phyloP scores from a whole-genome alignment of 1,139 yeast species.

The Debaryomycetaceae sp. region DNA sequence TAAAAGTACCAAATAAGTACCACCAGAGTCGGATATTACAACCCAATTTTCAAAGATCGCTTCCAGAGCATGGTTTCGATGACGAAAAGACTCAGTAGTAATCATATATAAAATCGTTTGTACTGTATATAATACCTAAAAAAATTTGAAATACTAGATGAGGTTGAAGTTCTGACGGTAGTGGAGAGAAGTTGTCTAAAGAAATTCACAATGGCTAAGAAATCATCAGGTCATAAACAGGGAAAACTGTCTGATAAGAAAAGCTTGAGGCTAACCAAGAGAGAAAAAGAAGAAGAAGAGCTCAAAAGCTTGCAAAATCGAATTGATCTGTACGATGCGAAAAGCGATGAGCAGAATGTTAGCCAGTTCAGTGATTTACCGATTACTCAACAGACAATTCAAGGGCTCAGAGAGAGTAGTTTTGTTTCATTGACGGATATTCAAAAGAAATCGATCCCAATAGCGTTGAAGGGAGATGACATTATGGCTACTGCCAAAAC shows the following conservation, averaged over 20 bases:
- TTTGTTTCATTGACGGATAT: conserved; percentile 81
- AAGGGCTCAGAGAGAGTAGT: conserved; percentile 71
- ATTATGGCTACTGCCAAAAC: conserved; percentile 91
- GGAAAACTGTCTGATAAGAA: conserved; percentile 19
- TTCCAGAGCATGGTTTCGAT: too few species aligned
- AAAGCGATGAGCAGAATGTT: conserved; percentile 23
- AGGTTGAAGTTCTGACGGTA: neutral
- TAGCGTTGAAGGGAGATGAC: conserved; percentile 78
- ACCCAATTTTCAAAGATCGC: too few species aligned
- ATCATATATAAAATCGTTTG: too few species aligned
- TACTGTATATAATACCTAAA: neutral
- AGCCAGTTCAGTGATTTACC: conserved; percentile 70
- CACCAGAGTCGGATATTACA: too few species aligned
- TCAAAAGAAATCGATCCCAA: conserved; percentile 75
- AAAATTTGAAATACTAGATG: neutral
- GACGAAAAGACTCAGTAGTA: too few species aligned
- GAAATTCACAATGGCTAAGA: conserved; percentile 20
- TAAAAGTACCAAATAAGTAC: too few species aligned
- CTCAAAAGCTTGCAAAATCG: conserved; percentile 43
- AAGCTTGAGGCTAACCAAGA: conserved; percentile 9
- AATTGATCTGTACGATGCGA: conserved; percentile 51
- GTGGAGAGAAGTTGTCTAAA: neutral
- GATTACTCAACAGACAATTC: conserved; percentile 57
- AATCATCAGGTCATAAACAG: conserved; percentile 11
- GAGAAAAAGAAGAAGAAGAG: conserved; percentile 42